Evolutionary conservation across 345 rosid genomes (phyloP).

Genomic region (Hypericum perforatum): DNA sequence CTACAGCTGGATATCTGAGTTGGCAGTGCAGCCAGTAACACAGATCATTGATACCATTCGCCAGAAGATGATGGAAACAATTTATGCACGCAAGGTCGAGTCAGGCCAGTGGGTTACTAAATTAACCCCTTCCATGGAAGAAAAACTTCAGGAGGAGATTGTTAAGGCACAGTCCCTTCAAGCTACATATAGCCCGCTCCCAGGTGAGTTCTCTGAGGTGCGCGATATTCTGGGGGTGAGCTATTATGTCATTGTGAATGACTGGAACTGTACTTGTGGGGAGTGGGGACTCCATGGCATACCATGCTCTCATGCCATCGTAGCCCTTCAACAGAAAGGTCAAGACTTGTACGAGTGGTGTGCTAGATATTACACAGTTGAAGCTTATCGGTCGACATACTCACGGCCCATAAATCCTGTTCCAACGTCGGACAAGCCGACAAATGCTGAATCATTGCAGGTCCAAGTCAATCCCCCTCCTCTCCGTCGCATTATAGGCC

Average conservation of each 20-base stretch:
- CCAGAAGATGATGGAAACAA: slow-evolving; percentile 17
- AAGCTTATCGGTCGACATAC: slow-evolving; percentile 14
- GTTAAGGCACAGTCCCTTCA: slow-evolving; percentile 14
- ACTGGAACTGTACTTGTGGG: slow-evolving; percentile 17
- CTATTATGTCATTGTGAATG: slow-evolving; percentile 10
- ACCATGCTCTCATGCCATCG: slow-evolving; percentile 21
- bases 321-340: slow-evolving; percentile 12
- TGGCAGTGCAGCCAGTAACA: slow-evolving; percentile 9
- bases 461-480: slow-evolving; percentile 15
- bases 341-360: slow-evolving; percentile 18
- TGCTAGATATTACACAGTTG: slow-evolving; percentile 13
- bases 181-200: neutral
- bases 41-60: slow-evolving; percentile 27
- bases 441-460: slow-evolving; percentile 5
- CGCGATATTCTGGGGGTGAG: slow-evolving; percentile 7
- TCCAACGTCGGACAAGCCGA: slow-evolving; percentile 13
- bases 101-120: slow-evolving; percentile 19
- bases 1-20: slow-evolving; percentile 29
- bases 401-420: slow-evolving; percentile 19
- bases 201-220: slow-evolving; percentile 8
- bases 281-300: slow-evolving; percentile 19
- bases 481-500: slow-evolving; percentile 12
- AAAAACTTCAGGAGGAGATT: slow-evolving; percentile 17
- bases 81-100: slow-evolving; percentile 20
- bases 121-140: slow-evolving; percentile 19